Base-by-base conservation (phyloP, 345 rosid genomes). In the Nasturtium officinale region DNA sequence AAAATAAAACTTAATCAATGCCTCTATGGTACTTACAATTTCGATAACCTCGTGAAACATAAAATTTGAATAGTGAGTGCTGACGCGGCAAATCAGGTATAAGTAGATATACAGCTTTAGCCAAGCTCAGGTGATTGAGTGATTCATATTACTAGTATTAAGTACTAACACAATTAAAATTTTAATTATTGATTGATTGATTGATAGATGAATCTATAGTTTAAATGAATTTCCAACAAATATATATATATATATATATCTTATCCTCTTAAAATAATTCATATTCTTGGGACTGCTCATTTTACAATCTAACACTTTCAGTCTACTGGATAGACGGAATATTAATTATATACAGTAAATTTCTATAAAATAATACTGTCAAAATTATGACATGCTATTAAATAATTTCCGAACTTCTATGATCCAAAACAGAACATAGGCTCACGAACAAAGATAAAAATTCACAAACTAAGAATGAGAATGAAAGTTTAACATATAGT, bases 71-170 rank as follows among this genome's bases (percentile, higher is more conserved):
- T 45, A 7, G 56, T 64, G 15, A 35, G 52, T 65, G 77, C 59
- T 65, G 77, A 73, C 25, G 52, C 59, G 65, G 72, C 60, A 12
- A 56, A 35, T 74, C 72, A 71, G 58, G 66, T 47, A 35, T 32
- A 33, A 56, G 77, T 47, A 65, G 51, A 73, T 45, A 56, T 74
- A 67, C 67, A 74, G 67, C 61, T 48, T 20, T n/a, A 38, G 67
- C 61, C 53, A 40, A 40, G 59, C 33, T 42, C 73, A 74, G 67
- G 62, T 60, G 78, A 67, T 40, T 75, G 68, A 73, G 21, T 67
- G 20, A 66, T 52, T 38, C 6, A 28, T 66, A 16, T 59, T 46
- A 35, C 60, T n/a, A n/a, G n/a, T n/a, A n/a, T n/a, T n/a, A n/a
- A n/a, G n/a, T n/a, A n/a, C n/a, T 37, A 21, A 15, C 43, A 66